Evolutionary conservation across 1,139 yeast genomes (phyloP), one percentile per base, ranked within the genome.

Genomic region (Nakaseomyces delphensis): DNA sequence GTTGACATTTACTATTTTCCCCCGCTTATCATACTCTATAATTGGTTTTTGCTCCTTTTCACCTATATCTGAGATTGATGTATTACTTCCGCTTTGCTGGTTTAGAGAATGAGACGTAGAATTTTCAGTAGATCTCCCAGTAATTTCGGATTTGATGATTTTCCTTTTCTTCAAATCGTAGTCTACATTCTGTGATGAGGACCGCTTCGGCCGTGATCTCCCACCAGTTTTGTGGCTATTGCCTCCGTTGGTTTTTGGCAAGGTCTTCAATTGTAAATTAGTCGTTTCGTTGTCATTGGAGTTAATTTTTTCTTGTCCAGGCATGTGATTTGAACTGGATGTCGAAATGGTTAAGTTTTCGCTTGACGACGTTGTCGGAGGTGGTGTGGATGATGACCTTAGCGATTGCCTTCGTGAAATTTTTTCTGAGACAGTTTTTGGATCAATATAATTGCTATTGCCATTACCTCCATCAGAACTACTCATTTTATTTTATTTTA

Each of bases 121-220:
- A 18, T 10, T 9, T 4, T 20, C 18, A 4, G 11, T 27, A 14
- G 40, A 19, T 21, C 32, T 43, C 13, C 39, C 14, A 16, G 40
- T 41, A 41, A 51, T 55, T 23, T 55, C 57, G 2, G 54, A 48
- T 13, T 53, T 53, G 35, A 59, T 56, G 25, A 60, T 54, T 31
- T 51, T 54, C 30, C 61, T 50, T 43, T 54, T 56, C 45, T 57
- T 58, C 40, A 60, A 46, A 43, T 57, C 53, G 33, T 60, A 60
- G 44, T 60, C 57, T 15, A 60, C 61, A 39, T 56, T 57, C 24
- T 45, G 47, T 2, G 63, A 54, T n/a, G 58, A 45, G 5, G 57
- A 46, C 42, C 63, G 48, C 40, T 56, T 55, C 4, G 62, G 62
- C 27, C 63, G 42, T 21, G 27, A 20, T 11, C 37, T 33, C 39